Base-by-base conservation (phyloP, 73 alveolate genomes). In the Paramecium sonneborni region DNA sequence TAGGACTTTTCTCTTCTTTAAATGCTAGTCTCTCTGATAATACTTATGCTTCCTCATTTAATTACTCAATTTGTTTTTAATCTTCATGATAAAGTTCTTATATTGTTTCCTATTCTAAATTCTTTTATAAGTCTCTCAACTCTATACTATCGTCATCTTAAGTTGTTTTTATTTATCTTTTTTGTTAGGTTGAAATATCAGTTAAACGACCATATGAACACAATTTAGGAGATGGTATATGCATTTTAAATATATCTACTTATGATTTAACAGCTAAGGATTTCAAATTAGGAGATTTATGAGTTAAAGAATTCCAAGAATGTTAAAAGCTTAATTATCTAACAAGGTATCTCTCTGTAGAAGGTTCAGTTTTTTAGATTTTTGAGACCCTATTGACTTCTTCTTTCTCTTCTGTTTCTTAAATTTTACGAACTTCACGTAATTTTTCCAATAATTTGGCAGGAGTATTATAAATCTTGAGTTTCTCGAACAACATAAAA, bases 401-500 rank as follows among this genome's bases (percentile, higher is more conserved):
- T 23, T 5, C 9, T 72, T 34, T 72, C 86, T 72, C 39, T 72
- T 67, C 84, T 14, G 38, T 30, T 72, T 35, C 57, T n/a, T 72
- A 72, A 23, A 18, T 18, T 44, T 79, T 79, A 26, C 44, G 37
- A 18, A 43, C 76, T 46, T 79, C 55, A 24, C 84, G 39, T 9
- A 79, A 24, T 21, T 46, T 39, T 34, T 39, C 90, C 46, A 79
- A 62, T 79, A 79, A 39, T 79, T 79, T 79, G 39, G 34, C 90
- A n/a, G 76, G 70, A 24, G 90, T 79, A 24, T 79, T 79, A 18
- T 79, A 79, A 32, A 44, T 79, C 30, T 79, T 79, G 21, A 79
- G 90, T 79, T 79, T 79, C 86, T 72, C 57, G 15, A 46, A 79
- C 44, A 79, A 23, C 90, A 79, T 79, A 24, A 79, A 79, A 44